Conservation (phyloP, 768 basidiomycete genomes). For the Obba rivulosa region DNA sequence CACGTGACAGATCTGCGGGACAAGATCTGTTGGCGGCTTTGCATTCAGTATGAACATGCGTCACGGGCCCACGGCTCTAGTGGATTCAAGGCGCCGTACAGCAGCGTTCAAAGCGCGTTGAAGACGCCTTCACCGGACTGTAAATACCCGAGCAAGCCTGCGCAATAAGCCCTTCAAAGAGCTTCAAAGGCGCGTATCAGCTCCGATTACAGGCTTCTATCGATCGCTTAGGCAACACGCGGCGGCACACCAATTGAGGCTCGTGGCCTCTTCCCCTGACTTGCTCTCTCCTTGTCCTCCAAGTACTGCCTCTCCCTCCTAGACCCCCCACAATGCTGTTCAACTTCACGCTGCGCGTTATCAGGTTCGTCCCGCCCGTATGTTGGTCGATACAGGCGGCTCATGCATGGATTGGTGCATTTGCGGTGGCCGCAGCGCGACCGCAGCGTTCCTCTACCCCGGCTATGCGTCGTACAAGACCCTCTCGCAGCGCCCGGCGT, state of each 20-base stretch:
- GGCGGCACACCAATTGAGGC: not conserved
- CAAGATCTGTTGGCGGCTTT: no score
- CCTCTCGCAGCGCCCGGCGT: slow-evolving; percentile 79
- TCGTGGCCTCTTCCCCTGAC: not conserved
- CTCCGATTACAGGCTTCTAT: not conserved
- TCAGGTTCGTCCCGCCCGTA: slow-evolving; percentile 26
- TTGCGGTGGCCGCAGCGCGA: slow-evolving; percentile 40
- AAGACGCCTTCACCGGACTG: no score
- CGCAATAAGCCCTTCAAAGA: no score
- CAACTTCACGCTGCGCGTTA: slow-evolving; percentile 36
- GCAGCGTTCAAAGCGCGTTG: no score
- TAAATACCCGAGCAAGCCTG: no score
- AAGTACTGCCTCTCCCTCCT: no score
- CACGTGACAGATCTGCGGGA: no score
- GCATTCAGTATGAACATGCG: no score
- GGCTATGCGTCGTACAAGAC: slow-evolving; percentile 97
- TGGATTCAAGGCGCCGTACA: no score
- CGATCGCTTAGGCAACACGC: not conserved
- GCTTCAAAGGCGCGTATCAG: not conserved
- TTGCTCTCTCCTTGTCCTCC: no score
- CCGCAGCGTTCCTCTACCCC: slow-evolving; percentile 81
- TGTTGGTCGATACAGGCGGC: not conserved
- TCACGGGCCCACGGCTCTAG: no score
- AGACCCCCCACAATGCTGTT: slow-evolving; percentile 29
- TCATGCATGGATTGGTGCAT: not conserved